phyloP scores from a whole-genome alignment of 352 stramenopile species.

The Phytophthora palmivora region DNA sequence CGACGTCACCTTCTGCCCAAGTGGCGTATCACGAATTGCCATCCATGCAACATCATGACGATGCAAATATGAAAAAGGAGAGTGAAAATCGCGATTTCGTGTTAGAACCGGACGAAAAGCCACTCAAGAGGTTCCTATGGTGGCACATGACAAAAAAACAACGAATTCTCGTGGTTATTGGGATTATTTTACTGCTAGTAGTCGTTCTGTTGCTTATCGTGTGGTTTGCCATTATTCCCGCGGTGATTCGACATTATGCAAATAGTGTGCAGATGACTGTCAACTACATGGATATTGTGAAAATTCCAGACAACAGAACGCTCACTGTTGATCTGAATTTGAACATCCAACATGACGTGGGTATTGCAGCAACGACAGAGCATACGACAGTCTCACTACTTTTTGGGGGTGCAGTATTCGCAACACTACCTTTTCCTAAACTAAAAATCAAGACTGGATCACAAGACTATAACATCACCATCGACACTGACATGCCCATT shows the following conservation, averaged over 20 bases:
- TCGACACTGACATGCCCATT: constrained; percentile 45
- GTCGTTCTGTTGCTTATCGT: constrained; percentile 55
- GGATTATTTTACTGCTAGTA: constrained; percentile 42
- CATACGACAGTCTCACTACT: constrained; percentile 47
- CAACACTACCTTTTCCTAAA: constrained; percentile 47
- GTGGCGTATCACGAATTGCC: constrained; percentile 16
- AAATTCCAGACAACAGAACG: constrained; percentile 43
- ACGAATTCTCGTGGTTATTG: constrained; percentile 47
- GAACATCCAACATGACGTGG: constrained; percentile 50
- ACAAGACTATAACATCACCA: constrained; percentile 57
- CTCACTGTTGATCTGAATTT: constrained; percentile 61
- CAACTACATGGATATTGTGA: constrained; percentile 71
- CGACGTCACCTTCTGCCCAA: constrained; percentile 16
- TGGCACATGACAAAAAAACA: constrained; percentile 64
- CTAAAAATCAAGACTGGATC: constrained; percentile 49
- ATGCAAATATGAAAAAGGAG: constrained; percentile 16
- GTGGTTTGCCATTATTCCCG: constrained; percentile 66
- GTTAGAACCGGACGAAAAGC: constrained; percentile 14
- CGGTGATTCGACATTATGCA: constrained; percentile 57
- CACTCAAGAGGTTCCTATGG: constrained; percentile 50
- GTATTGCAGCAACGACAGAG: constrained; percentile 47
- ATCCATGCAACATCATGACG: constrained; percentile 22
- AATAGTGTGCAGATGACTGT: constrained; percentile 57
- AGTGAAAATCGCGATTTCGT: constrained; percentile 9
- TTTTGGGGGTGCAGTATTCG: constrained; percentile 53